Percentiles rank a stretch among this genome's conserved stretches.
Conservation (phyloP, 495 filamentous ascomycete species). For the Penicillium crystallinum region DNA sequence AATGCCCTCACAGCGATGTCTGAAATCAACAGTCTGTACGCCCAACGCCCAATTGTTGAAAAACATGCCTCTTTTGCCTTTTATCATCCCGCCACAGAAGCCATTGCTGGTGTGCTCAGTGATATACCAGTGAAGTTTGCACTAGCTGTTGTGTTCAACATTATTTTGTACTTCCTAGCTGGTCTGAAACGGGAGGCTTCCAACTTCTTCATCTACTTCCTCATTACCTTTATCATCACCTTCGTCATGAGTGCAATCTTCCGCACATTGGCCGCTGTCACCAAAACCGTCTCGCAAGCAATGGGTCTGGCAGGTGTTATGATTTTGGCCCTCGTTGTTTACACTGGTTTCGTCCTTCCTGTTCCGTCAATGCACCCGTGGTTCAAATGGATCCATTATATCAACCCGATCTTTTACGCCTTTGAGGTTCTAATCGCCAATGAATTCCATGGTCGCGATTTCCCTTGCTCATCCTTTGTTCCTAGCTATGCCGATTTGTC, state of each 20-base stretch:
- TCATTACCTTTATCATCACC: slow-evolving; percentile 45
- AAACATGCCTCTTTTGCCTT: slow-evolving; percentile 56
- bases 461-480: slow-evolving; percentile 41
- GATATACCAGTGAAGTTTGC: slow-evolving; percentile 51
- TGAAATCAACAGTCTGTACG: slow-evolving; percentile 54
- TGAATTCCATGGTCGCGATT: slow-evolving; percentile 54
- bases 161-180: slow-evolving; percentile 52
- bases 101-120: slow-evolving; percentile 47
- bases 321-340: slow-evolving; percentile 39
- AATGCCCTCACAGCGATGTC: slow-evolving; percentile 45
- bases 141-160: slow-evolving; percentile 39
- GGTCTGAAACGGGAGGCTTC: slow-evolving; percentile 35
- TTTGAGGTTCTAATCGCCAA: slow-evolving; percentile 44
- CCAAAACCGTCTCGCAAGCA: slow-evolving; percentile 42
- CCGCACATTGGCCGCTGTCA: slow-evolving; percentile 38
- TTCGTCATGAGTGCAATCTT: slow-evolving; percentile 51
- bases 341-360: slow-evolving; percentile 42
- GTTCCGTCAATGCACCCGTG: slow-evolving; percentile 42
- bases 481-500: slow-evolving; percentile 42
- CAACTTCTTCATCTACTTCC: slow-evolving; percentile 55
- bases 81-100: slow-evolving; percentile 54
- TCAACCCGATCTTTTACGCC: slow-evolving; percentile 40
- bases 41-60: slow-evolving; percentile 54
- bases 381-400: slow-evolving; percentile 43
- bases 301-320: slow-evolving; percentile 39